Evolutionary conservation across 1,139 yeast genomes (phyloP).

Genomic region (Yamadazyma diddensiae): DNA sequence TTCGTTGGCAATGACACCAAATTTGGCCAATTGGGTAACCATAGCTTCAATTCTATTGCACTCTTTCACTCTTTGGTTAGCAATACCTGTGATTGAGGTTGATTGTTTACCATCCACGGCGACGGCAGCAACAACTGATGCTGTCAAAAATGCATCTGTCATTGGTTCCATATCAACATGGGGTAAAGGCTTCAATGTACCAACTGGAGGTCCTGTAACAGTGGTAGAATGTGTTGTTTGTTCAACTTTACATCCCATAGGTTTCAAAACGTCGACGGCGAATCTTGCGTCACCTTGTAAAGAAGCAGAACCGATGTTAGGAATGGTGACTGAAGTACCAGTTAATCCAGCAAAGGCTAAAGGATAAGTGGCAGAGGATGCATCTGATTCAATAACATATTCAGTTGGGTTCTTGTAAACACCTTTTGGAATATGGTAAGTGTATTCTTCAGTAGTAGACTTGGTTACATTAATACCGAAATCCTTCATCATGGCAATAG

Average conservation of each 20-base stretch:
- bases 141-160: constrained; percentile 98
- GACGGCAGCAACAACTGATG: constrained; percentile 93
- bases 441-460: constrained; percentile 69
- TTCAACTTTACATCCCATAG: constrained; percentile 91
- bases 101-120: constrained; percentile 54
- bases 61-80: constrained; percentile 96
- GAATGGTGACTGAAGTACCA: constrained; percentile 88
- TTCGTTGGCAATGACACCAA: constrained; percentile 84
- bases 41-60: constrained; percentile 96
- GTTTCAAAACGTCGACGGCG: constrained; percentile 86
- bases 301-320: constrained; percentile 89
- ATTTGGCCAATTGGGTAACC: constrained; percentile 83
- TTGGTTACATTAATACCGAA: constrained; percentile 81
- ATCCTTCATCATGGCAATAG: constrained; percentile 88
- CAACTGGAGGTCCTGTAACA: constrained; percentile 82
- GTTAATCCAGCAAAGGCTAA: constrained; percentile 98
- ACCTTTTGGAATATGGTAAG: constrained; percentile 89
- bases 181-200: constrained; percentile 64
- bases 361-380: constrained; percentile 98
- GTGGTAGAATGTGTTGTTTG: constrained; percentile 87
- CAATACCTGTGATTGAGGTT: constrained; percentile 90
- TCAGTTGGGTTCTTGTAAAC: constrained; percentile 75
- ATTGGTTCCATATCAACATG: constrained; percentile 97
- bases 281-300: constrained; percentile 97
- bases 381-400: constrained; percentile 93